phyloP scores from a whole-genome alignment of 108 stramenopile genomes.

The Nitzschia sp. region DNA sequence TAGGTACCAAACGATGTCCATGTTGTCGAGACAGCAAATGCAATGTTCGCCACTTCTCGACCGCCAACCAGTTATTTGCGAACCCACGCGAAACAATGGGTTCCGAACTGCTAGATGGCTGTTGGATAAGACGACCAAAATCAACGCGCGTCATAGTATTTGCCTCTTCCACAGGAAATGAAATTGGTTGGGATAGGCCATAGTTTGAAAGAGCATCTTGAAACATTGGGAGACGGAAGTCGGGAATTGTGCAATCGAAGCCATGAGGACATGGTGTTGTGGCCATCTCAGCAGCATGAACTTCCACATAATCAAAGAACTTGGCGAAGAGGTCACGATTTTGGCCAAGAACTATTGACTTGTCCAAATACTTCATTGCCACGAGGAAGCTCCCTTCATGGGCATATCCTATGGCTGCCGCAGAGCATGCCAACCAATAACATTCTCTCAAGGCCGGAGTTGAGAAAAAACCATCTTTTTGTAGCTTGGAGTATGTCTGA shows the following conservation, averaged over 20 bases:
- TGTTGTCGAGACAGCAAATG: conserved; percentile 21
- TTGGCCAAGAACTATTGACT: conserved; percentile 48
- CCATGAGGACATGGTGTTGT: conserved; percentile 28
- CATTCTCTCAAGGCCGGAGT: conserved; percentile 25
- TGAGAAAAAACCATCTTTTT: conserved; percentile 33
- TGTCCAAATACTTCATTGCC: conserved; percentile 49
- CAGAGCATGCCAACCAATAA: conserved; percentile 46
- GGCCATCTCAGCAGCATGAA: conserved; percentile 38
- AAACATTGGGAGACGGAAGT: conserved; percentile 6
- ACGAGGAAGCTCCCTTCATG: conserved; percentile 47
- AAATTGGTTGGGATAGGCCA: conserved; percentile 30
- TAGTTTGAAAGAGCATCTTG: neutral
- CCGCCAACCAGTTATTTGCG: conserved; percentile 42
- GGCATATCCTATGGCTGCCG: conserved; percentile 44
- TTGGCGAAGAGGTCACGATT: conserved; percentile 9
- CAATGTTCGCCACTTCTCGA: conserved; percentile 50
- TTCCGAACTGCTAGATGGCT: conserved; percentile 4
- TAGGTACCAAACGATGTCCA: conserved; percentile 58
- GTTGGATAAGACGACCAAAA: conserved; percentile 12
- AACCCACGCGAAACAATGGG: conserved; percentile 45
- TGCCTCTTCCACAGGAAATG: conserved; percentile 29
- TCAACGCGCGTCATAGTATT: neutral
- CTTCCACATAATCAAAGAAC: conserved; percentile 54
- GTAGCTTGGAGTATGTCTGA: conserved; percentile 17
- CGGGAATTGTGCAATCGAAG: conserved; percentile 19